Conservation (phyloP, 2,329 filamentous ascomycete species). For the Corinectria fuckeliana region DNA sequence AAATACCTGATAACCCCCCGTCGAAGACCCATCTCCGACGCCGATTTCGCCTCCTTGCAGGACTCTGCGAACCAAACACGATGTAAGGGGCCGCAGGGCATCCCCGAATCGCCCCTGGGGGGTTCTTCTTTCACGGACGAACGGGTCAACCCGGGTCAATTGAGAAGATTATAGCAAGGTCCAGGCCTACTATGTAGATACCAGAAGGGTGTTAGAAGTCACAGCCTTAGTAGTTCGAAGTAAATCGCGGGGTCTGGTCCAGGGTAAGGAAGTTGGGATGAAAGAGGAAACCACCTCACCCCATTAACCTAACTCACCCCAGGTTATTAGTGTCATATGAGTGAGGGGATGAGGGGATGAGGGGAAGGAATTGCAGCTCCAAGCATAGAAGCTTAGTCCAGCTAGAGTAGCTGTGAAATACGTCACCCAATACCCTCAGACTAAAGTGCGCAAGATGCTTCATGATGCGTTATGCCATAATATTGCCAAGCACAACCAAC, state of each 20-base stretch:
- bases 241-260: not conserved
- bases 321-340: too few species aligned
- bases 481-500: not conserved
- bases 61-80: too few species aligned
- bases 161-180: not conserved
- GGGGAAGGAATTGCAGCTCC: too few species aligned
- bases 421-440: not conserved
- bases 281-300: too few species aligned
- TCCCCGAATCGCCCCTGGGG: not conserved
- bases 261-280: not conserved
- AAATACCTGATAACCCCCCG: too few species aligned
- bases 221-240: too few species aligned
- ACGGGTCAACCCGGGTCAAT: constrained; percentile 1
- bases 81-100: too few species aligned
- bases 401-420: too few species aligned
- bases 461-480: too few species aligned
- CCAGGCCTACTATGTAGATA: not conserved
- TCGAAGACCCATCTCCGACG: constrained; percentile 22
- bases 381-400: too few species aligned
- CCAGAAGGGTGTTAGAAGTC: constrained; percentile 2
- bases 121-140: not conserved
- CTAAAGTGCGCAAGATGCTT: not conserved
- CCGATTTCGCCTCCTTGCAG: constrained; percentile 31
- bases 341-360: too few species aligned
- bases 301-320: too few species aligned